Base-by-base conservation (phyloP, 441 rosid genomes). In the Biscutella laevigata region DNA sequence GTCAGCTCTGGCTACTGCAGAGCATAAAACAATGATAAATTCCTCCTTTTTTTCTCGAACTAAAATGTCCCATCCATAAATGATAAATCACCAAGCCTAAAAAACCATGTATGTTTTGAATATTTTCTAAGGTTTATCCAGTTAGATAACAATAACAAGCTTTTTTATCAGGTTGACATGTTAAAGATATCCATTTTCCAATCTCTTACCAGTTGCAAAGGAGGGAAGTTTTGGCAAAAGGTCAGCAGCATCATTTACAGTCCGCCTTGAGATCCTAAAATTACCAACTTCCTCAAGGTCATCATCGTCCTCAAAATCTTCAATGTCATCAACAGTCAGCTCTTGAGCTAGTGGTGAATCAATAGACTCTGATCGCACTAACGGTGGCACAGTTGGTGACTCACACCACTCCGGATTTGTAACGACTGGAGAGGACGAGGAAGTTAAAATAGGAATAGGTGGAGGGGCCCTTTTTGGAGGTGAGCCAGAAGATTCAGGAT, bases 391-490 rank as follows among this genome's bases (percentile, higher is more conserved):
- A 57, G 56, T 69, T 35, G 90, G 92, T 4, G 97, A 83, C 43
- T 79, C 70, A 41, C 83, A 80, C 71, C 74, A 70, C 41, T 67
- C 71, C 1, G 53, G 62, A 54, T 54, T 60, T 3, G 68, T 9
- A 7, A 22, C 30, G 53, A 74, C 56, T 62, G 81, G 71, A 15
- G 80, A 58, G 58, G 84, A 69, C 22, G 73, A 50, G 8, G 81
- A 53, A 15, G 45, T 58, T 34, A 73, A 68, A 40, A 71, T 49
- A 44, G 86, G 84, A 64, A 74, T 28, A 27, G 79, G 73, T 3
- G 99, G 99, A 0, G 97, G 94, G 10, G 86, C 80, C 70, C 95
- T 82, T 71, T 71, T 84, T 0, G 99, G 99, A 77, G 97, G 99
- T 51, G 88, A 82, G 53, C 99, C 95, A 56, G 95, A 92, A 64